These are phyloP conservation scores for Cutaneotrichosporon curvatum DNA, from an alignment of 1,284 basidiomycete genomes.

Conservation along the genomic window DNA sequence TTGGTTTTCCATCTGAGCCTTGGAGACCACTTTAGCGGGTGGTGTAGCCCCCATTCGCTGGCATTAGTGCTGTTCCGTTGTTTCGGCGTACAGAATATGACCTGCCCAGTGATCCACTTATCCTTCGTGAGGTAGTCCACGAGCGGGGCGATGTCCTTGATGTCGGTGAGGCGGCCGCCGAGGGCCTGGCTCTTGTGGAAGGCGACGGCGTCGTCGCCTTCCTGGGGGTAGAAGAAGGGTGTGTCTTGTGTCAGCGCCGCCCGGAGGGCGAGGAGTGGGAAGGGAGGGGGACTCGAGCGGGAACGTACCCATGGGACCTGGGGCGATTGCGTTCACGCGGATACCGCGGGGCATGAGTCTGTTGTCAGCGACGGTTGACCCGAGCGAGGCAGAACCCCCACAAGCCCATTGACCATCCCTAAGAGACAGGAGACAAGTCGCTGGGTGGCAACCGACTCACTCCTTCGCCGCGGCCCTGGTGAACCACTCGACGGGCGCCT, in stretches of 20 bases:
- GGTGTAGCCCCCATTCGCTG: constrained; percentile 21
- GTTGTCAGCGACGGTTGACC: constrained; percentile 3
- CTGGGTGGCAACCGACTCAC: constrained; percentile 9
- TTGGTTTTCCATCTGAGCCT: no score
- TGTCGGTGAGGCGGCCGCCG: constrained; percentile 15
- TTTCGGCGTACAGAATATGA: constrained; percentile 15
- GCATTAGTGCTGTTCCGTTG: constrained; percentile 1
- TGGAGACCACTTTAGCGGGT: constrained; percentile 18
- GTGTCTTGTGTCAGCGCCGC: constrained; percentile 11
- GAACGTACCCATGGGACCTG: constrained; percentile 16
- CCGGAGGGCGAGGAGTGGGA: no score
- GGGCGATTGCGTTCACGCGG: constrained; percentile 17
- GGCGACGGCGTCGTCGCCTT: constrained; percentile 11
- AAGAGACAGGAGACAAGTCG: background rate
- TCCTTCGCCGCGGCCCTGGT: constrained; percentile 23
- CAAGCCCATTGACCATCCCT: no score
- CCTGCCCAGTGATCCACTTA: constrained; percentile 20
- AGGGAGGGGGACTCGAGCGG: no score
- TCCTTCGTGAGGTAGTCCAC: constrained; percentile 13
- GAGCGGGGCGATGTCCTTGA: constrained; percentile 17
- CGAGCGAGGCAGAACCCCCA: no score
- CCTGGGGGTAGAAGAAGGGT: constrained; percentile 20
- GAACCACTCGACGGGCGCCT: constrained; percentile 26
- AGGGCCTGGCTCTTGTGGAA: constrained; percentile 17
- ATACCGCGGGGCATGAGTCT: constrained; percentile 15